phyloP scores from a whole-genome alignment of 2,329 filamentous ascomycete species.

The Penicillium sp. region DNA sequence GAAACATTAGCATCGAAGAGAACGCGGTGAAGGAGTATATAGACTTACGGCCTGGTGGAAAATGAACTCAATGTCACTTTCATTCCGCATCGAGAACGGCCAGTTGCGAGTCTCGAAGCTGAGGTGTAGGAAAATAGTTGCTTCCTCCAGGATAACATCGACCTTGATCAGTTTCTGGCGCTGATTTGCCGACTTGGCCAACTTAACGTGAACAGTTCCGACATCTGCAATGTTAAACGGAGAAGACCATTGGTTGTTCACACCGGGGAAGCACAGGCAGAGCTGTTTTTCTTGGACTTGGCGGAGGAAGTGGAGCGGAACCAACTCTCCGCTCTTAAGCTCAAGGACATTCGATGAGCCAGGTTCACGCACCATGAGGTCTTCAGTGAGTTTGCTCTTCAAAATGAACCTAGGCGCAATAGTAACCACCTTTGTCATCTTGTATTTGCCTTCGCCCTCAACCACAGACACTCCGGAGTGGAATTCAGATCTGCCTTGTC shows the following conservation, averaged over 20 bases:
- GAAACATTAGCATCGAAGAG: not conserved
- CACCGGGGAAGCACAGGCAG: conserved; percentile 86
- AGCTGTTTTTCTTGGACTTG: conserved; percentile 82
- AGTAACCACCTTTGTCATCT: conserved; percentile 92
- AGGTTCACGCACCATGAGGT: conserved; percentile 85
- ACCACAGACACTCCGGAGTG: conserved; percentile 87
- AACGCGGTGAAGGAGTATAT: not conserved
- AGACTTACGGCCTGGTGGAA: conserved; percentile 74
- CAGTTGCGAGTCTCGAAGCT: conserved; percentile 91
- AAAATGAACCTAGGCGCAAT: conserved; percentile 89
- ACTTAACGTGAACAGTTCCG: conserved; percentile 88
- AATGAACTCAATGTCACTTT: conserved; percentile 93
- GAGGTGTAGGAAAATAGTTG: conserved; percentile 90
- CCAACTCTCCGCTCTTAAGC: conserved; percentile 73
- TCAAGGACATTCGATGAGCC: conserved; percentile 84
- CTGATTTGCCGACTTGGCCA: conserved; percentile 78
- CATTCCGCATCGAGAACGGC: conserved; percentile 98
- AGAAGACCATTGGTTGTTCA: conserved; percentile 97
- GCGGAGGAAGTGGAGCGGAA: conserved; percentile 87
- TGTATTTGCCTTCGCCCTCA: conserved; percentile 95
- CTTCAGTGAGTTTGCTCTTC: conserved; percentile 88
- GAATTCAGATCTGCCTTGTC: conserved; percentile 73
- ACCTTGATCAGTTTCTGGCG: conserved; percentile 83
- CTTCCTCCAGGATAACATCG: conserved; percentile 87
- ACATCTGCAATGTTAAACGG: conserved; percentile 97